These are phyloP conservation scores for Carex littledalei DNA, from an alignment of 176 grass and related monocot species.

Conservation along the genomic window DNA sequence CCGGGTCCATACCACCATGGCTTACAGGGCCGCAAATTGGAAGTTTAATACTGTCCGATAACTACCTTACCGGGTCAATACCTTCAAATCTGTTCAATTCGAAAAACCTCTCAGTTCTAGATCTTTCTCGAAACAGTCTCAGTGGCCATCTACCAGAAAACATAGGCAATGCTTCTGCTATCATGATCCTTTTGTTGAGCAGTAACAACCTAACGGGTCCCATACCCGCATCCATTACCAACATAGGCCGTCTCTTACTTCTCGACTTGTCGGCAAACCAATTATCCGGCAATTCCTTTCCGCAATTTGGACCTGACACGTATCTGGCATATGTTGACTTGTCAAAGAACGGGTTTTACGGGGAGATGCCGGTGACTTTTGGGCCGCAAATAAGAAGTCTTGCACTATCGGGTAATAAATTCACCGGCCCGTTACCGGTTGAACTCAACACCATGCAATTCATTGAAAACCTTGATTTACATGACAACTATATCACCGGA, in stretches of 20 bases:
- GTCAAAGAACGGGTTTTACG: slow-evolving; percentile 17
- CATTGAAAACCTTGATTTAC: slow-evolving; percentile 25
- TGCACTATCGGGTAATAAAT: slow-evolving; percentile 16
- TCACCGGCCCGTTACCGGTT: background rate
- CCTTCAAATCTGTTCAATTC: slow-evolving; percentile 21
- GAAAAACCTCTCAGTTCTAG: background rate
- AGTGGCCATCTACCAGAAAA: slow-evolving; percentile 17
- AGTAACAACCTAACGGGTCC: slow-evolving; percentile 5
- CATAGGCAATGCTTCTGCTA: slow-evolving; percentile 6
- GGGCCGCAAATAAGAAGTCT: slow-evolving; percentile 18
- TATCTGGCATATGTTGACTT: slow-evolving; percentile 22
- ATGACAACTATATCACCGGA: slow-evolving; percentile 4
- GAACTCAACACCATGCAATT: slow-evolving; percentile 11
- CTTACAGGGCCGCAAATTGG: background rate
- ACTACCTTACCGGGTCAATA: slow-evolving; percentile 10
- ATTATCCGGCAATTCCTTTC: slow-evolving; percentile 16
- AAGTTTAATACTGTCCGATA: slow-evolving; percentile 15
- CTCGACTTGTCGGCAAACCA: slow-evolving; percentile 21
- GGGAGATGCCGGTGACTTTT: slow-evolving; percentile 12
- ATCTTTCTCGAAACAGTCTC: slow-evolving; percentile 26
- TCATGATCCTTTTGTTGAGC: slow-evolving; percentile 22
- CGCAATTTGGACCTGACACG: background rate
- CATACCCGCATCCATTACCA: slow-evolving; percentile 20
- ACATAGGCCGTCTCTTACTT: slow-evolving; percentile 19
- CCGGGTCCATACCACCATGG: slow-evolving; percentile 12